A percentile compares a stretch with the other conserved stretches of the same genome.
Evolutionary conservation across 768 basidiomycete species (phyloP).

Genomic region (Rhizopogon roseolus): DNA sequence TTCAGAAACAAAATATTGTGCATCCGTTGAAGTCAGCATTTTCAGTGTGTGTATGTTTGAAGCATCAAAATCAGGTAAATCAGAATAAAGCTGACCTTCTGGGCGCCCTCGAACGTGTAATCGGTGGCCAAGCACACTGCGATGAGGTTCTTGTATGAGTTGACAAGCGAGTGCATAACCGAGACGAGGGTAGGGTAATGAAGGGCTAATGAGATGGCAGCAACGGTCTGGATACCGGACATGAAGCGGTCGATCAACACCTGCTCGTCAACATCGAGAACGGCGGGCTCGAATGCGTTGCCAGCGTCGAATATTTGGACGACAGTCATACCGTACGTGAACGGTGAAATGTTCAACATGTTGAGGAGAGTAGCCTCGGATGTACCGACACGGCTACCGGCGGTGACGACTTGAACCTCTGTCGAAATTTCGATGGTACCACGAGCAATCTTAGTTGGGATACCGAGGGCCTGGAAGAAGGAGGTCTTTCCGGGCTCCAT

Average conservation of each 20-base stretch:
- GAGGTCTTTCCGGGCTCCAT: slow-evolving; percentile 99
- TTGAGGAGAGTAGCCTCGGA: slow-evolving; percentile 98
- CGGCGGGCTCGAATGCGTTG: slow-evolving; percentile 83
- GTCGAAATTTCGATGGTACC: slow-evolving; percentile 99
- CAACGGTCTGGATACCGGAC: slow-evolving; percentile 91
- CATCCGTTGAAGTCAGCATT: slow-evolving; percentile 66
- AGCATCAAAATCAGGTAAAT: slow-evolving; percentile 17
- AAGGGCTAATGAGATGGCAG: slow-evolving; percentile 91
- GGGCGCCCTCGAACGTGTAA: slow-evolving; percentile 89
- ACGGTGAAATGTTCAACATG: slow-evolving; percentile 99
- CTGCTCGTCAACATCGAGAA: slow-evolving; percentile 90
- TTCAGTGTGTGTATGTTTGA: slow-evolving; percentile 69
- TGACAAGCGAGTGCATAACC: slow-evolving; percentile 91
- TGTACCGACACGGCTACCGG: slow-evolving; percentile 89
- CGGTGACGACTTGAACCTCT: slow-evolving; percentile 92
- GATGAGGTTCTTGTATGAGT: slow-evolving; percentile 98
- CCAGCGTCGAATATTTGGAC: slow-evolving; percentile 95
- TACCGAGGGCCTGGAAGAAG: slow-evolving; percentile 99
- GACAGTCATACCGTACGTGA: slow-evolving; percentile 99
- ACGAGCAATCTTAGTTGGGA: slow-evolving; percentile 99
- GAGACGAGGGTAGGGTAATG: slow-evolving; percentile 96
- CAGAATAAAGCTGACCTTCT: slow-evolving; percentile 60
- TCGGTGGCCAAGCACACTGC: slow-evolving; percentile 87
- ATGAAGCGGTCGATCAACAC: slow-evolving; percentile 91
- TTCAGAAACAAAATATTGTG: slow-evolving; percentile 26